phyloP scores from a whole-genome alignment of 495 filamentous ascomycete genomes.

The Xanthoparmelia taractica region DNA sequence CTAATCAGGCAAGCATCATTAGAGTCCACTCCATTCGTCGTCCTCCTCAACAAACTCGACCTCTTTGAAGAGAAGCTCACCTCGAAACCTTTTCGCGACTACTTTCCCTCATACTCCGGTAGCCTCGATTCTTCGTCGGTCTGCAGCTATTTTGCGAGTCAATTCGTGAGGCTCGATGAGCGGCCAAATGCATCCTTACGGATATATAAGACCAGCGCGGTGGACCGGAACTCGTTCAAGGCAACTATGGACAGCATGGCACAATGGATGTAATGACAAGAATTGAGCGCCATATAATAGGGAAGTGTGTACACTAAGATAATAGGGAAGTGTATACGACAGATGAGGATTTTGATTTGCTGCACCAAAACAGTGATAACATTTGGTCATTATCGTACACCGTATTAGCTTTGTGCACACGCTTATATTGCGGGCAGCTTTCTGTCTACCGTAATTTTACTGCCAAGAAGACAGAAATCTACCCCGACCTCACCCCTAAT shows the following conservation, averaged over 20 bases:
- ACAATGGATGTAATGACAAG: neutral
- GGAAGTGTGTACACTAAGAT: too few species aligned
- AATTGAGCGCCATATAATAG: too few species aligned
- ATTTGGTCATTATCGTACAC: too few species aligned
- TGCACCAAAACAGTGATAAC: too few species aligned
- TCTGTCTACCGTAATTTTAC: too few species aligned
- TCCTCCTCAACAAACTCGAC: neutral
- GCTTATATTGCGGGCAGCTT: too few species aligned
- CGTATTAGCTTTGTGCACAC: too few species aligned
- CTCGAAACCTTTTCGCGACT: neutral
- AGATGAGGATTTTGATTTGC: too few species aligned
- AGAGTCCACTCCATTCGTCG: neutral
- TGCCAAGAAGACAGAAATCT: too few species aligned
- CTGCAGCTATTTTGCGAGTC: neutral
- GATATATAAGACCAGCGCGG: constrained; percentile 1
- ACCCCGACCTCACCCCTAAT: too few species aligned
- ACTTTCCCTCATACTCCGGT: neutral
- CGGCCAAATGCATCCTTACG: neutral
- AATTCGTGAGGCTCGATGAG: neutral
- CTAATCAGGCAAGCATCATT: neutral
- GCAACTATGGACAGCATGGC: neutral
- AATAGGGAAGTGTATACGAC: too few species aligned
- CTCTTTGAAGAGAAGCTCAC: neutral
- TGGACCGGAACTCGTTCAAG: neutral
- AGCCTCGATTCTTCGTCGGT: neutral